Base-by-base conservation (phyloP, 2,329 filamentous ascomycete species). In the Didymella lethalis region DNA sequence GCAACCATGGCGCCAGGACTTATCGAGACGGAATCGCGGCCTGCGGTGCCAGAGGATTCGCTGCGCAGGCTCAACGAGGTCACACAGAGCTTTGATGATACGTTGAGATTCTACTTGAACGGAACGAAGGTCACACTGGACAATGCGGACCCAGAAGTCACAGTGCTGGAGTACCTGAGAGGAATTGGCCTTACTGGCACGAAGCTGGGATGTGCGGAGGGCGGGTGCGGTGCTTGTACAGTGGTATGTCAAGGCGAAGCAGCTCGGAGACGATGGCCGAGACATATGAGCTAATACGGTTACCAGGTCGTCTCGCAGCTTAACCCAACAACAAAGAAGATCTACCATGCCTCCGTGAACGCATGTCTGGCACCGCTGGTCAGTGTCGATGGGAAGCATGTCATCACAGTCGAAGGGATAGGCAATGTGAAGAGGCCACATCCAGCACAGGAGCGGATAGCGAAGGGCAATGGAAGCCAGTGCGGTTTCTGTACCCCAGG, bases 291-390 rank as follows among this genome's bases (percentile, higher is more conserved):
- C 61, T 69, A 25, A 67, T 50, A 31, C 29, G 4, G 3, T 29
- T 28, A 10, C 14, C 67, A 85, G 83, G 85, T 99, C 29, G 85
- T 99, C 40, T 96, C 92, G 63, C 93, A 98, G 77, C 89, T 90
- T 73, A 98, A 98, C 73, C 93, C 93, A 1, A 96, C 92, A 3
- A 97, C 93, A 6, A 91, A 91, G 71, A 86, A 91, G 75, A 91
- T 98, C 68, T 98, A 98, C 74, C 94, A 99, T 82, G 95, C 95
- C 57, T 96, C 92, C 53, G 92, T 98, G 59, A 99, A 99, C 75
- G 95, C 95, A 41, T 99, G 95, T 75, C 83, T 99, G 51, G 94
- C 95, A 11, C 95, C 95, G 7, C 84, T 99, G 46, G 91, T 93
- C 66, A 96, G 93, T 70, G 86, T 98, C 43, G 95, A 98, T 76